These are phyloP conservation scores for Aristolochia contorta DNA, from an alignment of 164 flowering plant genomes.

Conservation along the genomic window DNA sequence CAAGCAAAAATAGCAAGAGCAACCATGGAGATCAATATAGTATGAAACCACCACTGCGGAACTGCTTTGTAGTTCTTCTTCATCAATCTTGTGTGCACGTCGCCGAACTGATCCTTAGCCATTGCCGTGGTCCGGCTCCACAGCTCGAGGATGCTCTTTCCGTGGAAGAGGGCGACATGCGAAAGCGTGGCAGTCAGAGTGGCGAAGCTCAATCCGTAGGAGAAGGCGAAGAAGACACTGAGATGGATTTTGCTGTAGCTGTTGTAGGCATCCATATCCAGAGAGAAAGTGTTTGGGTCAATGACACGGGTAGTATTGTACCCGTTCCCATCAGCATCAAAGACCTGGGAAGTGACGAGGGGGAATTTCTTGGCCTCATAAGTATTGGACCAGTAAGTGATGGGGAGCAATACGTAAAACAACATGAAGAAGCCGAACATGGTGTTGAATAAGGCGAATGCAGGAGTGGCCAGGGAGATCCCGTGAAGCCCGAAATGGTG, in stretches of 20 bases:
- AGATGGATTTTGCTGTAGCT: constrained; percentile 38
- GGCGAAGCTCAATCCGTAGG: constrained; percentile 51
- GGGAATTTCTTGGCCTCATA: constrained; percentile 47
- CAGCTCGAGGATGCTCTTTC: constrained; percentile 3
- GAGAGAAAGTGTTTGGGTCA: constrained; percentile 15
- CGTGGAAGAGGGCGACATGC: constrained; percentile 59
- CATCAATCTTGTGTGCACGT: constrained; percentile 52
- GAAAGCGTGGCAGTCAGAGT: constrained; percentile 40
- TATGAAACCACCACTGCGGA: constrained; percentile 78
- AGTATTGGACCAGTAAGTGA: constrained; percentile 43
- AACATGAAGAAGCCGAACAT: constrained; percentile 27
- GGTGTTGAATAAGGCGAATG: constrained; percentile 35
- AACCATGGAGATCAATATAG: constrained; percentile 21
- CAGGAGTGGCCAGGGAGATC: constrained; percentile 47
- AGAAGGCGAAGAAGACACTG: constrained; percentile 31
- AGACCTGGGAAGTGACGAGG: constrained; percentile 36
- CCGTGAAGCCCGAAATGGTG: constrained; percentile 32
- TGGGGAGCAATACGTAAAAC: constrained; percentile 32
- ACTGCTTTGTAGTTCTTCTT: constrained; percentile 58
- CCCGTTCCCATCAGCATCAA: constrained; percentile 19
- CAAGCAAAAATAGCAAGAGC: constrained; percentile 35
- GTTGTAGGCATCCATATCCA: constrained; percentile 29
- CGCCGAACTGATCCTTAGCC: constrained; percentile 3
- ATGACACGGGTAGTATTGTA: constrained; percentile 34
- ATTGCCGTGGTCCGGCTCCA: no score